Base-by-base conservation (phyloP, 139 green algal species). In the Chlorella sp. region DNA sequence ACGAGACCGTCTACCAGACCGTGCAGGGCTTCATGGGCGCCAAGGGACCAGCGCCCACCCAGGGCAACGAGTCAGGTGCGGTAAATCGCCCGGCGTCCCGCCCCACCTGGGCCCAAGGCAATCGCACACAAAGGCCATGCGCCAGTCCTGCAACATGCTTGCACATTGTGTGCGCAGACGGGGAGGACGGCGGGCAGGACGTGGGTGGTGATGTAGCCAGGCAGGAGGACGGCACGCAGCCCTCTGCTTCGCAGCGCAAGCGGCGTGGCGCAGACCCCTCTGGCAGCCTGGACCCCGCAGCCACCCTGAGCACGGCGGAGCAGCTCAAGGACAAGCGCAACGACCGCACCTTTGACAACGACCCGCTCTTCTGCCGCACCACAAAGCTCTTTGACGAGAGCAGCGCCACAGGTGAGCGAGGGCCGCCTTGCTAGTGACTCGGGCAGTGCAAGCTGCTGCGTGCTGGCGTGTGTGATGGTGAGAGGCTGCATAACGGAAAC, bases 271-370 rank as follows among this genome's bases (percentile, higher is more conserved):
- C 55, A 4, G 24, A 64, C 20, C 14, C 55, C 4, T 4, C 27
- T 64, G n/a, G n/a, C n/a, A n/a, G n/a, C n/a, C n/a, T n/a, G n/a
- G 55, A 64, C 55, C 22, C 55, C 20, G 6, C 17, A 4, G 17
- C 55, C 22, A 64, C 55, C 27, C 55, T 64, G 4, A 4, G 4
- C 4, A 30, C 20, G 14, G 22, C 55, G 4, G 55, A 27, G 20
- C 22, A 30, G 22, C 55, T 64, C 14, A 10, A 20, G 22, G 24
- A 64, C 22, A 64, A 64, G 55, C 17, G 24, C 20, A 64, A 10
- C 55, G 24, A 29, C 22, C 22, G 22, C 1, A 78, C 73, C 5
- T 78, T 78, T 69, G 73, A 78, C 6, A 35, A 67, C 26, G 73
- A 78, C 34, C 73, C 73, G 1, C 65, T 78, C 2, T 62, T 77